phyloP scores from a whole-genome alignment of 2,329 filamentous ascomycete genomes.

The Zarea fungicola region DNA sequence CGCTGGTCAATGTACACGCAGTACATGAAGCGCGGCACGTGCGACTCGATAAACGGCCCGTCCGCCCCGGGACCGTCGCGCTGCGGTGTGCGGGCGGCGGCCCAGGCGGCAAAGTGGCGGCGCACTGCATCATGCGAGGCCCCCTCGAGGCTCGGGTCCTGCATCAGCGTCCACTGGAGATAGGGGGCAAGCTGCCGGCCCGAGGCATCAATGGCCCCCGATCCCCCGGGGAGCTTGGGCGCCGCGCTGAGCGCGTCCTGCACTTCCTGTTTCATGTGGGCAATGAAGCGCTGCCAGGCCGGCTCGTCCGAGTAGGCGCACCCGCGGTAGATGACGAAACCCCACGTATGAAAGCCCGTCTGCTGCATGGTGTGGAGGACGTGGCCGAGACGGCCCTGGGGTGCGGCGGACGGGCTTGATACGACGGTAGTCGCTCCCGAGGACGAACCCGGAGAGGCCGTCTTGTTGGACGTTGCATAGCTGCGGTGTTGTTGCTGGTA shows the following conservation, averaged over 20 bases:
- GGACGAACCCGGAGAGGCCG: neutral
- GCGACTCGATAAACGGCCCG: slow-evolving; percentile 11
- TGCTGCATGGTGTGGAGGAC: slow-evolving; percentile 7
- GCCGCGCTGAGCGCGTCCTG: neutral
- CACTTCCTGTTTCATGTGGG: neutral
- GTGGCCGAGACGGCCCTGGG: slow-evolving; percentile 5
- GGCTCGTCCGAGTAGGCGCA: slow-evolving; percentile 5
- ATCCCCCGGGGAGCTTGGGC: neutral
- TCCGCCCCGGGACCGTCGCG: slow-evolving; percentile 10
- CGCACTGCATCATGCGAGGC: slow-evolving; percentile 3
- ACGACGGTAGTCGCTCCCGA: neutral
- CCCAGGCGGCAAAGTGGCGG: slow-evolving; percentile 8
- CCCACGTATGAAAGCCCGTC: slow-evolving; percentile 7
- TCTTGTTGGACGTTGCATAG: neutral
- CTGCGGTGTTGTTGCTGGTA: neutral
- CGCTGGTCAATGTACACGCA: slow-evolving; percentile 8
- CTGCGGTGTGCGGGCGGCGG: neutral
- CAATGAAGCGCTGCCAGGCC: neutral
- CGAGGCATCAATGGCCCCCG: neutral
- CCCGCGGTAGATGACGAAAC: slow-evolving; percentile 11
- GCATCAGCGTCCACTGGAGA: slow-evolving; percentile 9
- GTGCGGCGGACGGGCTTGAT: neutral
- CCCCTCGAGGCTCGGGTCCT: slow-evolving; percentile 7
- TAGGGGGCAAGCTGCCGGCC: slow-evolving; percentile 4
- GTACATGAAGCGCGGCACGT: slow-evolving; percentile 12